Conservation (phyloP, 2,329 filamentous ascomycete species). For the Hymenoscyphus linearis region DNA sequence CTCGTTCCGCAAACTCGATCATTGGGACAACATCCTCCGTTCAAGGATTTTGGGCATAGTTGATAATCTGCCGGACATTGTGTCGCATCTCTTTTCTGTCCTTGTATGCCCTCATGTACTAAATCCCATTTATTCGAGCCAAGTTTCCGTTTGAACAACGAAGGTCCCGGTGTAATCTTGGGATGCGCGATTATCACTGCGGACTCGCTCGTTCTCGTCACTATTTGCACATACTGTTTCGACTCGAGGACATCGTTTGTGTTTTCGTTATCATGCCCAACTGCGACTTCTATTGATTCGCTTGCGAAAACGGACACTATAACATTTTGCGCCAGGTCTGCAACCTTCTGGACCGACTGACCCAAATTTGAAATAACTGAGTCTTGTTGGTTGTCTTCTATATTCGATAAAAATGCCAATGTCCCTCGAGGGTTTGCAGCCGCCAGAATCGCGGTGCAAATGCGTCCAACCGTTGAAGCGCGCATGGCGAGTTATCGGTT, state of each 20-base stretch:
- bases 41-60: slow-evolving; percentile 26
- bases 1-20: slow-evolving; percentile 43
- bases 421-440: slow-evolving; percentile 10
- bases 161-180: slow-evolving; percentile 22
- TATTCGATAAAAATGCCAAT: slow-evolving; percentile 7
- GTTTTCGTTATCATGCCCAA: neutral
- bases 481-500: slow-evolving; percentile 12
- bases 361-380: neutral
- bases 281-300: neutral
- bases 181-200: slow-evolving; percentile 16
- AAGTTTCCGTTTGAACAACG: slow-evolving; percentile 21
- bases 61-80: slow-evolving; percentile 24
- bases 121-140: slow-evolving; percentile 27
- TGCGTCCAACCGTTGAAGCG: slow-evolving; percentile 8
- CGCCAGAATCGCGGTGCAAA: slow-evolving; percentile 12
- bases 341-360: neutral
- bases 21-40: slow-evolving; percentile 35
- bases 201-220: slow-evolving; percentile 7
- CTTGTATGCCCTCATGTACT: slow-evolving; percentile 28
- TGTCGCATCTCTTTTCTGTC: slow-evolving; percentile 24
- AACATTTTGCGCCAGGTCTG: slow-evolving; percentile 7
- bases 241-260: neutral
- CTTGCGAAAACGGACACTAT: slow-evolving; percentile 1
- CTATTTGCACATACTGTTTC: slow-evolving; percentile 2
- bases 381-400: neutral